Evolutionary conservation across 2,329 filamentous ascomycete species (phyloP).

Genomic region (Talaromyces piceae): DNA sequence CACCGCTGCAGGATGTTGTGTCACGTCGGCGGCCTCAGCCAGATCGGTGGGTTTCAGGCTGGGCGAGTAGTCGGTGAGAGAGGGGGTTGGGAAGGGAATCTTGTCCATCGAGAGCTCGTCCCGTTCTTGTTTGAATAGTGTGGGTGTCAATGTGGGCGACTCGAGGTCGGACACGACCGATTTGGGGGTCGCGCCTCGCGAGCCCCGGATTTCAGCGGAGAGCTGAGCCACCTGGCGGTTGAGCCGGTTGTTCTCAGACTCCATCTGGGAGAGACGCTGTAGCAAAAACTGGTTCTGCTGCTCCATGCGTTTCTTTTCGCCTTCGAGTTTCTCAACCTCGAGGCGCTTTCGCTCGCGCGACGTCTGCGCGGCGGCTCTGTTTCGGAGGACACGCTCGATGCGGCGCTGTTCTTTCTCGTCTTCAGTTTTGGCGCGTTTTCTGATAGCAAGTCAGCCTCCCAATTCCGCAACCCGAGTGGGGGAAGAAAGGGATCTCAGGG

Average conservation of each 20-base stretch:
- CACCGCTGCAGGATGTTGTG: conserved; percentile 99
- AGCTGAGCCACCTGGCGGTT: conserved; percentile 46
- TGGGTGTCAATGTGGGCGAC: conserved; percentile 34
- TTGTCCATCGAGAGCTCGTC: conserved; percentile 35
- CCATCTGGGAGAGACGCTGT: conserved; percentile 52
- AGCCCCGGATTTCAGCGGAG: conserved; percentile 37
- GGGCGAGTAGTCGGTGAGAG: conserved; percentile 32
- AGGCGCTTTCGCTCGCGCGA: conserved; percentile 87
- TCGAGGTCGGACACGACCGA: conserved; percentile 26
- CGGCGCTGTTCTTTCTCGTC: conserved; percentile 98
- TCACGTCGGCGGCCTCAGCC: conserved; percentile 69
- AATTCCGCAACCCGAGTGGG: too few relatives aligned
- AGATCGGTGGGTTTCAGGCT: conserved; percentile 35
- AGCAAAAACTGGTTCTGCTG: conserved; percentile 65
- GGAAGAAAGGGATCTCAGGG: too few relatives aligned
- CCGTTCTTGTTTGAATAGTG: conserved; percentile 38
- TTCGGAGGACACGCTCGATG: conserved; percentile 93
- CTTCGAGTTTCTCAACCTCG: conserved; percentile 77
- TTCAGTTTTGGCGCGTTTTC: conserved; percentile 96
- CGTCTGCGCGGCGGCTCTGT: conserved; percentile 91
- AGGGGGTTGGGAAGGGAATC: conserved; percentile 33
- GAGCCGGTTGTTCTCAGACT: conserved; percentile 47
- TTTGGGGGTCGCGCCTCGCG: conserved; percentile 32
- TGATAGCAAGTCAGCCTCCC: conserved; percentile 28
- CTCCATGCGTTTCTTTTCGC: conserved; percentile 58